A percentile compares a stretch with the other conserved stretches of the same genome.
Conservation (phyloP, 2,329 filamentous ascomycete species). For the Chlorencoelia australis region DNA sequence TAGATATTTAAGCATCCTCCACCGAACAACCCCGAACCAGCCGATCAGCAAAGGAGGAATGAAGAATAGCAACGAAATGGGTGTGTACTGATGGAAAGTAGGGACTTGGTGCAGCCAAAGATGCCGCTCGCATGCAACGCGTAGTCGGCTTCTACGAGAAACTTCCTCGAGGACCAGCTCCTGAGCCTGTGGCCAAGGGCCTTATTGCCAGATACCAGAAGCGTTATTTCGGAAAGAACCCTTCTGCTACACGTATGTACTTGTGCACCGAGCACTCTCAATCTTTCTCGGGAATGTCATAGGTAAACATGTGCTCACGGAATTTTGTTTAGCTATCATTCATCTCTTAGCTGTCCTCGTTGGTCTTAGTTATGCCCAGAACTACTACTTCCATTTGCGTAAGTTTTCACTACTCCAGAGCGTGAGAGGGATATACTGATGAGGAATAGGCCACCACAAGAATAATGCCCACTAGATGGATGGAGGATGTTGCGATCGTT, state of each 20-base stretch:
- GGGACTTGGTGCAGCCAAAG: conserved; percentile 89
- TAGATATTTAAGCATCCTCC: neutral
- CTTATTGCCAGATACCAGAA: conserved; percentile 81
- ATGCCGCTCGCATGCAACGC: conserved; percentile 95
- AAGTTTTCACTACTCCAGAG: conserved; percentile 34
- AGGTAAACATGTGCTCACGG: too few relatives aligned
- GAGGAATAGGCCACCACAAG: conserved; percentile 86
- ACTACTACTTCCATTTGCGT: conserved; percentile 99
- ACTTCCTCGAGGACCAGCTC: conserved; percentile 85
- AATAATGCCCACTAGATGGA: conserved; percentile 88
- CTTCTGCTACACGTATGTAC: conserved; percentile 80
- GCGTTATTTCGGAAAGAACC: conserved; percentile 92
- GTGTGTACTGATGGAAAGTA: conserved; percentile 30
- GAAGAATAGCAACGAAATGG: neutral
- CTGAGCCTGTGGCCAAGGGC: conserved; percentile 71
- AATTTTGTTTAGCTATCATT: conserved; percentile 58
- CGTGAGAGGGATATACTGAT: conserved; percentile 1
- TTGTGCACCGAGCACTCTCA: too few relatives aligned
- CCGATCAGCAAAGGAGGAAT: neutral
- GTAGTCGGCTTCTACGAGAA: conserved; percentile 99
- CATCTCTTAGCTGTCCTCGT: conserved; percentile 75
- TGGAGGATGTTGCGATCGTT: neutral
- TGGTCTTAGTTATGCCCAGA: conserved; percentile 82
- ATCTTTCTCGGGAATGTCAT: too few relatives aligned
- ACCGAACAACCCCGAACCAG: neutral